Evolutionary conservation across 148 eudicot genomes (phyloP).

Genomic region (Rhododendron molle): DNA sequence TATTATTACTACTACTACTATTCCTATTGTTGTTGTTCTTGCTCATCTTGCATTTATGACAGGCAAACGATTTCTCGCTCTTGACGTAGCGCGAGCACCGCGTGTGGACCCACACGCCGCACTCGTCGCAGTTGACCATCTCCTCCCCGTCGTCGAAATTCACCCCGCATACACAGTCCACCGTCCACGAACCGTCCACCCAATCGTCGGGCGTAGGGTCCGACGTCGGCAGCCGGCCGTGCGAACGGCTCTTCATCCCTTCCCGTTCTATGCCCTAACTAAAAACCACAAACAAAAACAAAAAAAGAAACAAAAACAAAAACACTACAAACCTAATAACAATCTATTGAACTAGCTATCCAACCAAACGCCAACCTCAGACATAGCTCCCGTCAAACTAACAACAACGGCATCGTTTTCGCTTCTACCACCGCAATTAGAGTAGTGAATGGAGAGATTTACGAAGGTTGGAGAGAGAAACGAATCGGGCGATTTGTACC

Average conservation of each 20-base stretch:
- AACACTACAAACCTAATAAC: neutral
- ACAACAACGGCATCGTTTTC: neutral
- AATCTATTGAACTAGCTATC: neutral
- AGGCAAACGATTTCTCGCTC: constrained; percentile 73
- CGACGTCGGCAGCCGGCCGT: constrained; percentile 41
- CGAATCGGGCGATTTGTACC: neutral
- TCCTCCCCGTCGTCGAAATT: constrained; percentile 93
- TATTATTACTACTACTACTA: constrained; percentile 21
- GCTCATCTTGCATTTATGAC: constrained; percentile 71
- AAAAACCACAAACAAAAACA: neutral
- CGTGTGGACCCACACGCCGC: constrained; percentile 98
- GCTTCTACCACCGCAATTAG: neutral
- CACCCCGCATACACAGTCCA: constrained; percentile 91
- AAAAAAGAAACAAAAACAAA: neutral
- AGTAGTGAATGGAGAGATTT: neutral
- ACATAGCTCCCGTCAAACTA: neutral
- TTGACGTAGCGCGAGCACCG: constrained; percentile 76
- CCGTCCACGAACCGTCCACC: constrained; percentile 93
- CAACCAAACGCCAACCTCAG: neutral
- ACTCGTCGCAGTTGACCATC: constrained; percentile 92
- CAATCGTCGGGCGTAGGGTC: constrained; percentile 75
- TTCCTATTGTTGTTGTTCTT: constrained; percentile 19
- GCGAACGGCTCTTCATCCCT: constrained; percentile 70
- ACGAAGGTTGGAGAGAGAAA: neutral
- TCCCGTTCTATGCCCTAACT: neutral